A percentile compares a stretch with the other conserved stretches of the same genome.
phyloP scores from a whole-genome alignment of 306 rosid species.

The Cicer arietinum region DNA sequence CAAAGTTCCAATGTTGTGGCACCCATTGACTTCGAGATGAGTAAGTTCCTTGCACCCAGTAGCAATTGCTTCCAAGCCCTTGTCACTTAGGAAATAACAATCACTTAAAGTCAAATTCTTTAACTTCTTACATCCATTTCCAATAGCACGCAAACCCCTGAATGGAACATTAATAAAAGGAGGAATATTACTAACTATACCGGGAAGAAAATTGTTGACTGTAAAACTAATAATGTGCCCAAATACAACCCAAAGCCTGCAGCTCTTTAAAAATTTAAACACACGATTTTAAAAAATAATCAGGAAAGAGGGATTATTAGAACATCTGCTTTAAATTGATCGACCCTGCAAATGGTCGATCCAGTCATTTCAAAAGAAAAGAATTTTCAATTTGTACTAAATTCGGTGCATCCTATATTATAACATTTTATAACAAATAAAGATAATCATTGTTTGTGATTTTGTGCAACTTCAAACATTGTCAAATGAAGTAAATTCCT shows the following conservation, averaged over 20 bases:
- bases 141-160: constrained; percentile 84
- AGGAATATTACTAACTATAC: constrained; percentile 23
- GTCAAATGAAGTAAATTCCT: constrained; percentile 31
- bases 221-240: neutral
- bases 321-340: constrained; percentile 37
- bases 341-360: constrained; percentile 21
- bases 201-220: constrained; percentile 12
- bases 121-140: constrained; percentile 88
- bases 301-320: neutral
- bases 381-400: constrained; percentile 6
- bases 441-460: constrained; percentile 7
- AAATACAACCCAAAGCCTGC: neutral
- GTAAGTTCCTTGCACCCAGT: constrained; percentile 87
- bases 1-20: constrained; percentile 88
- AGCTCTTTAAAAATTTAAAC: too few species aligned
- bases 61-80: constrained; percentile 92
- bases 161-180: constrained; percentile 33
- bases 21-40: constrained; percentile 94
- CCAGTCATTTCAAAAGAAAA: neutral
- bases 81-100: constrained; percentile 87
- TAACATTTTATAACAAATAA: neutral
- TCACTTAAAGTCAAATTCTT: constrained; percentile 83
- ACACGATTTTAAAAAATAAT: neutral
- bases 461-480: constrained; percentile 17
- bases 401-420: neutral